Conservation (phyloP, 2,329 filamentous ascomycete genomes). For the Cladosporium halotolerans region DNA sequence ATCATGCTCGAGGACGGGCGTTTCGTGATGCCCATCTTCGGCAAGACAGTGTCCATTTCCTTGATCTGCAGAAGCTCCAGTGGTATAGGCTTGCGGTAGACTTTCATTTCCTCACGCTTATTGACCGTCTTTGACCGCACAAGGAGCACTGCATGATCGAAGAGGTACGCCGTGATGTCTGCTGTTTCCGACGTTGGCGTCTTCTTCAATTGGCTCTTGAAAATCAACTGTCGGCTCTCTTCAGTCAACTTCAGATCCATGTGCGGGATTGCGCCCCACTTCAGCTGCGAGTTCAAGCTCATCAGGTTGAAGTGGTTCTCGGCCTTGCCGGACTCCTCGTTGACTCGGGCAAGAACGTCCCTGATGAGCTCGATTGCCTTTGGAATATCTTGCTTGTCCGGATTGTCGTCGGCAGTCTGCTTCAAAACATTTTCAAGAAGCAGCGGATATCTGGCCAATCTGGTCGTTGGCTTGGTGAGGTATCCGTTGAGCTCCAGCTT, state of each 20-base stretch:
- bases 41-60: conserved; percentile 95
- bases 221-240: conserved; percentile 84
- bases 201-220: conserved; percentile 93
- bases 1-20: conserved; percentile 82
- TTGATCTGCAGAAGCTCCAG: conserved; percentile 87
- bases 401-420: conserved; percentile 80
- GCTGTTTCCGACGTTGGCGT: conserved; percentile 70
- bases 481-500: conserved; percentile 98
- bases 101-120: conserved; percentile 89
- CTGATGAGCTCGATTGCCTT: conserved; percentile 82
- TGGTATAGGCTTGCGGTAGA: conserved; percentile 91
- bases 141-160: conserved; percentile 89
- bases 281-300: conserved; percentile 83
- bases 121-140: conserved; percentile 87
- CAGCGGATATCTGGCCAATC: conserved; percentile 87
- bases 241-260: conserved; percentile 94
- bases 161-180: conserved; percentile 90
- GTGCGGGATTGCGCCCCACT: conserved; percentile 81
- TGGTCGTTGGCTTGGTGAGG: conserved; percentile 92
- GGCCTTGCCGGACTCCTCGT: conserved; percentile 90
- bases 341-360: conserved; percentile 80
- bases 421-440: conserved; percentile 88
- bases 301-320: conserved; percentile 97
- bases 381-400: conserved; percentile 86
- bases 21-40: conserved; percentile 71